Evolutionary conservation across 169 alveolate species (phyloP), one percentile per base, ranked within the genome.

Genomic region (Cryptosporidium baileyi): DNA sequence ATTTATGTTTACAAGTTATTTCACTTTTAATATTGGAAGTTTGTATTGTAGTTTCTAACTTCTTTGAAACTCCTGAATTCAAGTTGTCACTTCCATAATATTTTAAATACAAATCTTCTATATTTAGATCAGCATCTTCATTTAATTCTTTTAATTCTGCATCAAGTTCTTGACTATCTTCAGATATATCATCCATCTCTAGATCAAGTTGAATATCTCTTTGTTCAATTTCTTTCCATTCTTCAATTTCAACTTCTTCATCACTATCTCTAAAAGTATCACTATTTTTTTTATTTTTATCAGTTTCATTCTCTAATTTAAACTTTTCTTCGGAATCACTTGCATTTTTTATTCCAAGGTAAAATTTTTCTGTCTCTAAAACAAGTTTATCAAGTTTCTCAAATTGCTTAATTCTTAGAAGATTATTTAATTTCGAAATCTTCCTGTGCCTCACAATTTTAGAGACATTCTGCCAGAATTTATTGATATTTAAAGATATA

Each of bases 141-240:
- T 61, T 81, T 22, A 82, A 61, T 61, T 81, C 80, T 28, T 67
- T 82, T 19, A 85, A 79, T 34, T 62, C 89, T 62, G 88, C 91
- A 26, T 74, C 61, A 28, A 67, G 34, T 47, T 90, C 90, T 5
- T 61, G 65, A 8, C 49, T 43, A 5, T 65, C 62, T 24, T 61
- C 82, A 19, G 80, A 81, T 5, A 82, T 54, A n/a, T 44, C 30
- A 7, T 43, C 65, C 80, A 61, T 80, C 40, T 80, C 88, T 7
- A 61, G 47, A 60, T 88, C 90, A 11, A 59, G 44, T 57, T 61
- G 38, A 15, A 59, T 65, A 45, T 80, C 89, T 22, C 13, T 74
- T 6, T 67, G 80, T 44, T 81, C 85, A 9, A 74, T 57, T 22
- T 54, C 36, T 5, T 74, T 61, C 63, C 63, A 74, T 13, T 74